phyloP scores from a whole-genome alignment of 345 rosid species.

The Eucalyptus curtisii region DNA sequence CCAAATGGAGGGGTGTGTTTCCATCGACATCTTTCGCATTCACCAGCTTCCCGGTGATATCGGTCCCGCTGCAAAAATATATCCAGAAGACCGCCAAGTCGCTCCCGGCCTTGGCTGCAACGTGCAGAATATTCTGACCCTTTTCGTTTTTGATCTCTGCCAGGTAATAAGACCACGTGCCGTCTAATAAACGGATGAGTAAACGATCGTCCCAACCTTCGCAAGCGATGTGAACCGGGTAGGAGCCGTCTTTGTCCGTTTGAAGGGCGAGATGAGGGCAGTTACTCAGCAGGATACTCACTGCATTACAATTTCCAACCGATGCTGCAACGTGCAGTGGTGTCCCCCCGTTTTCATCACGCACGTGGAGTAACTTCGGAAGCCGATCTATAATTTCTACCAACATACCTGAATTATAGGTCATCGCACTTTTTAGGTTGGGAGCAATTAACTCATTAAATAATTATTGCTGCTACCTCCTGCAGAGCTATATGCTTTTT shows the following conservation, averaged over 20 bases:
- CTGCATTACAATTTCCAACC: rapidly evolving
- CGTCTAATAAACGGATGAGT: no score
- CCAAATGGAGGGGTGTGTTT: no score
- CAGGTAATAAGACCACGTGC: rapidly evolving
- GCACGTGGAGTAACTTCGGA: no score
- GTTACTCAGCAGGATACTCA: rapidly evolving
- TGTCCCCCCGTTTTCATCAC: rapidly evolving
- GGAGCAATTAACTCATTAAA: not conserved
- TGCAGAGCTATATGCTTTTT: not conserved
- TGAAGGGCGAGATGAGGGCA: not conserved
- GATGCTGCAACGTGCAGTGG: rapidly evolving
- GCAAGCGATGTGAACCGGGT: not conserved
- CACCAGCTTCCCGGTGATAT: no score
- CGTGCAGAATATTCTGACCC: no score
- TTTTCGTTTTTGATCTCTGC: no score
- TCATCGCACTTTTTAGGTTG: no score
- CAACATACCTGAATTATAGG: no score
- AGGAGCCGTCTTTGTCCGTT: not conserved
- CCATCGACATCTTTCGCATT: no score
- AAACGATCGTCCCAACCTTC: no score
- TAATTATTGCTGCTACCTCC: not conserved
- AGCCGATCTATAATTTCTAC: no score
- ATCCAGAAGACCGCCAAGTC: rapidly evolving
- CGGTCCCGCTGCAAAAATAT: rapidly evolving
- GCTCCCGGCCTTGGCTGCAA: not conserved